Percentiles rank a stretch among this genome's conserved stretches.
phyloP scores from a whole-genome alignment of 148 eudicot species.

The Heliamphora exappendiculata region DNA sequence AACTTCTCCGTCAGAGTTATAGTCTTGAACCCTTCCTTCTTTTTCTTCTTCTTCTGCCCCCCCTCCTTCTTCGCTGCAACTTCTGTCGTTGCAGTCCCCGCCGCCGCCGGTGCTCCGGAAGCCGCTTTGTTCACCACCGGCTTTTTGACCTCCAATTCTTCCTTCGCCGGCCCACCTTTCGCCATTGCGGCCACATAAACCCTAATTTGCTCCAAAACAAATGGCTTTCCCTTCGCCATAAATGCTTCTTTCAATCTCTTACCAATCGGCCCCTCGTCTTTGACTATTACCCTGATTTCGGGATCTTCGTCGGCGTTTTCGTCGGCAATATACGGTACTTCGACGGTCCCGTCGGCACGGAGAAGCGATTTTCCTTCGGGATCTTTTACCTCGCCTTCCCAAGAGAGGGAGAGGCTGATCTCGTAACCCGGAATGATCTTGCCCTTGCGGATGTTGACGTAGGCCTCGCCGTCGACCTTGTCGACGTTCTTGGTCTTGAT shows the following conservation, averaged over 20 bases:
- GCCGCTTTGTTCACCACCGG: conserved; percentile 16
- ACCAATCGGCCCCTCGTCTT: conserved; percentile 59
- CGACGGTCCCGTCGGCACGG: conserved; percentile 43
- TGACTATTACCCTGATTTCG: conserved; percentile 41
- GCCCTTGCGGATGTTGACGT: conserved; percentile 85
- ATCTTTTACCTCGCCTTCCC: conserved; percentile 68
- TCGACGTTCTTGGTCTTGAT: conserved; percentile 36
- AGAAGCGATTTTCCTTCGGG: conserved; percentile 23
- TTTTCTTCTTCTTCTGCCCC: conserved; percentile 37
- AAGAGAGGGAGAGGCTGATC: conserved; percentile 36
- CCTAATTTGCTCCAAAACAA: conserved; percentile 60
- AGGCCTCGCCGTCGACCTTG: conserved; percentile 71
- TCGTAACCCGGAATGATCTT: conserved; percentile 93
- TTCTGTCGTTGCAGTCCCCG: background rate
- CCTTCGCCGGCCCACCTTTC: conserved; percentile 78
- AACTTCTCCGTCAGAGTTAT: conserved; percentile 81
- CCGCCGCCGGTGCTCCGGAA: conserved; percentile 10
- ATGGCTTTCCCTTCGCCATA: conserved; percentile 44
- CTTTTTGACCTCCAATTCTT: conserved; percentile 66
- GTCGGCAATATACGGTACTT: conserved; percentile 70
- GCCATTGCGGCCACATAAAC: conserved; percentile 76
- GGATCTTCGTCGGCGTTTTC: conserved; percentile 87
- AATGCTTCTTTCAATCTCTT: conserved; percentile 57
- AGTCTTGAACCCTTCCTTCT: conserved; percentile 74
- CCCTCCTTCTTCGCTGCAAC: conserved; percentile 16